Conservation (phyloP, 345 rosid genomes). For the Psidium guajava region DNA sequence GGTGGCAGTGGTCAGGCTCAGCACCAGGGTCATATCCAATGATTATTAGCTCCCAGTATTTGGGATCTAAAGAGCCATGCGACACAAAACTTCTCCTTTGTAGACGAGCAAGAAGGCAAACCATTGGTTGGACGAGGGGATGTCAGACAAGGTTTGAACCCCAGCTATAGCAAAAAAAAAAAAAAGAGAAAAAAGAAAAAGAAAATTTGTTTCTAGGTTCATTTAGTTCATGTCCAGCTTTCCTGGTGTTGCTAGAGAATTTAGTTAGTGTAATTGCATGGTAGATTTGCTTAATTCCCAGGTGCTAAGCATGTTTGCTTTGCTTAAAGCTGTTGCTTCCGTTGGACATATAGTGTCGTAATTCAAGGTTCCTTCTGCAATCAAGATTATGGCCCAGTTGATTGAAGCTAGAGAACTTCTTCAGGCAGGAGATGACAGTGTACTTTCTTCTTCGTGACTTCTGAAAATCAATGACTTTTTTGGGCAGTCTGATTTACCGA, state of each 20-base stretch:
- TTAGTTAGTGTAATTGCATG: neutral
- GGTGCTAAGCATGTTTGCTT: neutral
- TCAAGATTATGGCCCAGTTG: neutral
- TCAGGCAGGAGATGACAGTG: neutral
- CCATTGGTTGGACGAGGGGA: neutral
- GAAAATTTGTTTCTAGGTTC: neutral
- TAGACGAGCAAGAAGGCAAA: neutral
- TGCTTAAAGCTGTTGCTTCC: neutral
- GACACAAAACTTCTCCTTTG: neutral
- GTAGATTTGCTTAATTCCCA: neutral
- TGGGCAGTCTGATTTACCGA: neutral
- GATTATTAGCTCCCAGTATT: neutral
- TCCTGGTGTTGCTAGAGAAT: neutral
- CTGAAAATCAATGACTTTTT: neutral
- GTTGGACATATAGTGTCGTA: neutral
- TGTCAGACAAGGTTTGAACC: neutral
- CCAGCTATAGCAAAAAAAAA: neutral
- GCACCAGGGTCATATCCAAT: neutral
- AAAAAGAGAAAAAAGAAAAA: neutral
- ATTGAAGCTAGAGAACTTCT: neutral
- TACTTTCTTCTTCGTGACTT: neutral
- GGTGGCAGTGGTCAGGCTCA: neutral
- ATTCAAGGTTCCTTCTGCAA: neutral
- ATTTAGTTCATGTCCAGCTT: neutral
- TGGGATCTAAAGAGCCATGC: neutral